Evolutionary conservation across 345 rosid species (phyloP).

Genomic region (Eucalyptus pumila): DNA sequence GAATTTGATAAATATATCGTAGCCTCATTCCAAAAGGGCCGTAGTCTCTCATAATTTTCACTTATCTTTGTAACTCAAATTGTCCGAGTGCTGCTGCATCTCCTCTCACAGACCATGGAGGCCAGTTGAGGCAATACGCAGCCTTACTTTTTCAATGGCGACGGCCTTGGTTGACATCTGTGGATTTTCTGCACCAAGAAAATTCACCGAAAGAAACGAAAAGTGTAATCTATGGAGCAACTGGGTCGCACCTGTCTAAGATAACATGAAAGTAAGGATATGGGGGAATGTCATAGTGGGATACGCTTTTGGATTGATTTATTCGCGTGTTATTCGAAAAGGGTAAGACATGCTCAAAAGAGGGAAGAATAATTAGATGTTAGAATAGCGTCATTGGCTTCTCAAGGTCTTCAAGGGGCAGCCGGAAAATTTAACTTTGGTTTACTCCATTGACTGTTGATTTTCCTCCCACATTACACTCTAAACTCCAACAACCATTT

Average conservation of each 20-base stretch:
- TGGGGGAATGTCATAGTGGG: not conserved
- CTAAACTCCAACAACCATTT: not conserved
- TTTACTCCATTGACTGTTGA: not conserved
- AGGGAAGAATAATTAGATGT: not conserved
- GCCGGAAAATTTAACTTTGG: not conserved
- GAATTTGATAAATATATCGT: not conserved
- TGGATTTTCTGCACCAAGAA: not conserved
- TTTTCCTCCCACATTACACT: not conserved
- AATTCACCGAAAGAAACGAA: not conserved
- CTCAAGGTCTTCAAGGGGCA: not conserved
- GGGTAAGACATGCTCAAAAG: not conserved
- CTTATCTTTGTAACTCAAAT: not conserved
- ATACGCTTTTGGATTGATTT: not conserved
- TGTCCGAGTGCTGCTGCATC: not conserved
- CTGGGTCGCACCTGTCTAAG: not conserved
- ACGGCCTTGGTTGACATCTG: not conserved
- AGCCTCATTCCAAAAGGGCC: not conserved
- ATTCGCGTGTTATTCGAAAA: not conserved
- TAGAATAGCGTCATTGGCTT: not conserved
- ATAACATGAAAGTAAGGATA: not conserved
- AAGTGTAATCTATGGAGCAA: not conserved
- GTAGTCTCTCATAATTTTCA: not conserved
- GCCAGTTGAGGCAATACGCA: not conserved
- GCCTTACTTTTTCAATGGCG: not conserved
- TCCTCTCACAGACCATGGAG: not conserved